These are phyloP conservation scores for Choanephora cucurbitarum DNA, from an alignment of 371 early-diverging fungal genomes.

Conservation along the genomic window DNA sequence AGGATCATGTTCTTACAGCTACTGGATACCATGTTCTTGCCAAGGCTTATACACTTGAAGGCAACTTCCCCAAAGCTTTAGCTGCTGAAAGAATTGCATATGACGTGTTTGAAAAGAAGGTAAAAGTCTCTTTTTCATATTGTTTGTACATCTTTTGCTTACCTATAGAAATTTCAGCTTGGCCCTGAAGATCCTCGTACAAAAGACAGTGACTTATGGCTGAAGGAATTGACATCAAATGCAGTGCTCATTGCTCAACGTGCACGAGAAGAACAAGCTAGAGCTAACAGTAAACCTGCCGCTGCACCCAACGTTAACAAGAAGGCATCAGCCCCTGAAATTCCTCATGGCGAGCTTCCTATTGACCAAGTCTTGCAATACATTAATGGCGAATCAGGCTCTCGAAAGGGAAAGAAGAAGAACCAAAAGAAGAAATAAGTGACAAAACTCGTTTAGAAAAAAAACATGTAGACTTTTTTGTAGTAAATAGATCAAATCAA, in stretches of 20 bases:
- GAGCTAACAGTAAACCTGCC: constrained; percentile 12
- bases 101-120: constrained; percentile 61
- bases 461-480: neutral
- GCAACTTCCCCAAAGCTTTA: constrained; percentile 80
- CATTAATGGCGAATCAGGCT: constrained; percentile 47
- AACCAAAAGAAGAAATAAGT: constrained; percentile 25
- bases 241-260: constrained; percentile 35
- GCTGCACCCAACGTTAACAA: constrained; percentile 5
- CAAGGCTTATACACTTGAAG: constrained; percentile 71
- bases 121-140: constrained; percentile 18
- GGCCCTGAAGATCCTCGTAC: constrained; percentile 79
- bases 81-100: constrained; percentile 76
- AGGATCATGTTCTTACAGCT: constrained; percentile 74
- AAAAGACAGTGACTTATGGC: constrained; percentile 72
- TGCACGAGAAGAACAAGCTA: constrained; percentile 24
- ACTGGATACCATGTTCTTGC: constrained; percentile 76
- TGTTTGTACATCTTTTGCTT: neutral
- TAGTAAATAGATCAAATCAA: neutral
- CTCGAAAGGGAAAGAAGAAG: constrained; percentile 37
- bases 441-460: neutral
- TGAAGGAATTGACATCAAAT: constrained; percentile 60
- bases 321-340: constrained; percentile 9
- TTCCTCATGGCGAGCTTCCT: constrained; percentile 56
- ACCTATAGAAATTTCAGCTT: constrained; percentile 32
- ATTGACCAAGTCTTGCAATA: constrained; percentile 64